Base-by-base conservation (phyloP, 108 stramenopile species). In the Skeletonema costatum region DNA sequence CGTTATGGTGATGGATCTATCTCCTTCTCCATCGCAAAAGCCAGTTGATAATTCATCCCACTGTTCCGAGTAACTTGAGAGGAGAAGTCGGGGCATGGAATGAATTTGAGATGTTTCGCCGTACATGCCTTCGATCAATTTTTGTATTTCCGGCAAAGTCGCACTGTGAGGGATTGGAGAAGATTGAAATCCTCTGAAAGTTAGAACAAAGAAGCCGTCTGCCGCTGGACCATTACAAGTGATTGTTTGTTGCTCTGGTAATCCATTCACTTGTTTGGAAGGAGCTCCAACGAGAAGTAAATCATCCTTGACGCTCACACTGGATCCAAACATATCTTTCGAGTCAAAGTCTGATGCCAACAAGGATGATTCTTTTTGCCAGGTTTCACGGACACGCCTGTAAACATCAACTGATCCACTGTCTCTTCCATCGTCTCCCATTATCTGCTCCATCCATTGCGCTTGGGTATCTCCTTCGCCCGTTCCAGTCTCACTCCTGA, bases 101-200 rank as follows among this genome's bases (percentile, higher is more conserved):
- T 92, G 87, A 19, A 92, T 79, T 48, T 89, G 81, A 3, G 36
- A 30, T 38, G 87, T 87, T 14, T 73, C 72, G 32, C 86, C 86
- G 68, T 86, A 87, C 12, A 74, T 70, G 4, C 88, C 89, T 5
- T 50, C 44, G 5, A 90, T 86, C 30, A 85, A 75, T 21, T 53
- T 60, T 66, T 85, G 56, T 2, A 92, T 73, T 2, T 87, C 86
- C 44, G 41, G 61, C 62, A 85, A 17, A 32, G 85, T 78, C 46
- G 87, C 88, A 53, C 88, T 77, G 35, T 66, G 48, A 13, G 82
- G 60, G 56, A 92, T 90, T 41, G 77, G 35, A 2, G 44, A 74
- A 17, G 89, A 88, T 17, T 82, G 64, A 79, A 88, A 90, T 13
- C 91, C 91, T 12, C 91, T 78, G 83, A 92, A 92, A 5, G 42